Evolutionary conservation across 352 stramenopile genomes (phyloP).

Genomic region (Pythium folliculosum): DNA sequence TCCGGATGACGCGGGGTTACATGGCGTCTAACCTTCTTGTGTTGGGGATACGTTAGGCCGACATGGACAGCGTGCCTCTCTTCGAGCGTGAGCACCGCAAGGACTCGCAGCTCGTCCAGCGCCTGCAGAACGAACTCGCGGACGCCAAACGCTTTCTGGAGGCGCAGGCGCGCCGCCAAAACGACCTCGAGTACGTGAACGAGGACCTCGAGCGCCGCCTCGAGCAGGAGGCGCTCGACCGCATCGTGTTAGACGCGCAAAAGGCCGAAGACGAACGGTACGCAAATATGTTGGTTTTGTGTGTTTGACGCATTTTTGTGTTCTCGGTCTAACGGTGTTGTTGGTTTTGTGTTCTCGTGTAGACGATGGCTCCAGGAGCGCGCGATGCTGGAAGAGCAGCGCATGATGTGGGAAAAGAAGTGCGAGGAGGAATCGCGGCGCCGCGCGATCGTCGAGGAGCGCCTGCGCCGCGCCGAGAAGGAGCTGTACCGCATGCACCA

Average conservation of each 20-base stretch:
- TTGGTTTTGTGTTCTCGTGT: conserved; percentile 8
- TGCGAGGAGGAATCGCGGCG: conserved; percentile 76
- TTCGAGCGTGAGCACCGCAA: conserved; percentile 88
- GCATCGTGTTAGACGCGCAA: conserved; percentile 79
- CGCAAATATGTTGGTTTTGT: conserved; percentile 6
- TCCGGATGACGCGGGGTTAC: not conserved
- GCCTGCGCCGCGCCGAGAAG: conserved; percentile 79
- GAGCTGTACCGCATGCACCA: conserved; percentile 90
- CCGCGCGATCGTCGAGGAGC: conserved; percentile 73
- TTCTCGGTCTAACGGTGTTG: not conserved
- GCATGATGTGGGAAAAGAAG: conserved; percentile 68
- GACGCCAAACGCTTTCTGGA: conserved; percentile 86
- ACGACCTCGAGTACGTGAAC: conserved; percentile 87
- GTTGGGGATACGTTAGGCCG: conserved; percentile 33
- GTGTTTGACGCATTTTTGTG: conserved; percentile 8
- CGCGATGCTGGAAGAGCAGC: conserved; percentile 56
- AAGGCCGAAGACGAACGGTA: conserved; percentile 85
- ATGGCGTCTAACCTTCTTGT: not conserved
- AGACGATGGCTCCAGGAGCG: conserved; percentile 77
- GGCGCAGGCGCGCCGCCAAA: conserved; percentile 77
- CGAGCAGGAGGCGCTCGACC: conserved; percentile 82
- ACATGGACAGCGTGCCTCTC: conserved; percentile 83
- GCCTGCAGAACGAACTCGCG: conserved; percentile 80
- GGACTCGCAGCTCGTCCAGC: conserved; percentile 82
- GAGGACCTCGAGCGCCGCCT: conserved; percentile 78